Evolutionary conservation across 2,329 filamentous ascomycete genomes (phyloP).

Genomic region (Hypoxylon sp.): DNA sequence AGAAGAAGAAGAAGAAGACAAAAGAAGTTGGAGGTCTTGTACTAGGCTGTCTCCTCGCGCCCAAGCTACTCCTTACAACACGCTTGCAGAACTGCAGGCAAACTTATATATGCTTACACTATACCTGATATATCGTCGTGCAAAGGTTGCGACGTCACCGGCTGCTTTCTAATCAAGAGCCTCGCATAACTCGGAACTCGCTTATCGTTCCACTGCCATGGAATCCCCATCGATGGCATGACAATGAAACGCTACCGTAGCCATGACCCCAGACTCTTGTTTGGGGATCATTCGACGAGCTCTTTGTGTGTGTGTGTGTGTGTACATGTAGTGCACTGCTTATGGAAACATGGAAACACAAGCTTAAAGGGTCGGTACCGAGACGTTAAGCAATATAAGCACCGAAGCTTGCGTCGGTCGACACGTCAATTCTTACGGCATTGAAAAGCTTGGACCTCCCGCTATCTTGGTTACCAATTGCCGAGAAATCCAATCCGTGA

Average conservation of each 20-base stretch:
- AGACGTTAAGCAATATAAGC: conserved; percentile 14
- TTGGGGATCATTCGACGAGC: conserved; percentile 28
- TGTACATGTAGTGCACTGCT: conserved; percentile 28
- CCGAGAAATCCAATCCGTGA: background rate
- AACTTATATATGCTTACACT: conserved; percentile 24
- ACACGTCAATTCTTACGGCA: conserved; percentile 38
- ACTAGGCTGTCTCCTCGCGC: background rate
- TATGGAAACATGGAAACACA: conserved; percentile 15
- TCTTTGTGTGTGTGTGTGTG: conserved; percentile 18
- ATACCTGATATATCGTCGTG: background rate
- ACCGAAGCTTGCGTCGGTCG: conserved; percentile 38
- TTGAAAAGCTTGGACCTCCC: conserved; percentile 2
- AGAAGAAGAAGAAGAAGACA: background rate
- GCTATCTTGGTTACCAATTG: conserved; percentile 17
- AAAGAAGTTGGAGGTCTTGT: background rate
- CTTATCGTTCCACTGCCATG: conserved; percentile 25
- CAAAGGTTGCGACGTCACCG: conserved; percentile 6
- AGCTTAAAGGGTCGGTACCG: conserved; percentile 23
- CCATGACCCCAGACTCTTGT: conserved; percentile 14
- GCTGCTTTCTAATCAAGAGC: conserved; percentile 17
- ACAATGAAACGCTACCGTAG: conserved; percentile 30
- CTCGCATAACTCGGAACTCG: conserved; percentile 22
- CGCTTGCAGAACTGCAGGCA: background rate
- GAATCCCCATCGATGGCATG: conserved; percentile 27
- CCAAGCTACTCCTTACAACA: background rate